These are phyloP conservation scores for Begonia fuchsioides DNA, from an alignment of 306 rosid species.

Conservation along the genomic window DNA sequence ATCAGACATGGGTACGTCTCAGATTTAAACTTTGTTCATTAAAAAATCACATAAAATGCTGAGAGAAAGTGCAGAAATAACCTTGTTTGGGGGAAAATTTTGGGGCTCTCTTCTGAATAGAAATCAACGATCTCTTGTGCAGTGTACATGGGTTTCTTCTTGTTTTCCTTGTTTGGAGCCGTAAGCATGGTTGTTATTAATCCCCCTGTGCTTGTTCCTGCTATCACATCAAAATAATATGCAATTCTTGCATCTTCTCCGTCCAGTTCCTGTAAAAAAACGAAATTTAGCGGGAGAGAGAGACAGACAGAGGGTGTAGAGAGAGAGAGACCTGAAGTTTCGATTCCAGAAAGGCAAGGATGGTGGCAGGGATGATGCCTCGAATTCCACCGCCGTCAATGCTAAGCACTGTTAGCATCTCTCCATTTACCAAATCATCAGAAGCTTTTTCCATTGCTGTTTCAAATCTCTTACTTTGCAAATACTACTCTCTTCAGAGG, in stretches of 20 bases:
- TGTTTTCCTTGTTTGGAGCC: constrained; percentile 19
- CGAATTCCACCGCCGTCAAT: constrained; percentile 30
- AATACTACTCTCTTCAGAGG: no score
- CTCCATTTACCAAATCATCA: constrained; percentile 4
- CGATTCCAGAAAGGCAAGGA: constrained; percentile 21
- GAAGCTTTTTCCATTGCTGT: constrained; percentile 1
- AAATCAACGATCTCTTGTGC: constrained; percentile 15
- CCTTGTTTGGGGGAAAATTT: constrained; percentile 16
- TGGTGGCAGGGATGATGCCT: constrained; percentile 22
- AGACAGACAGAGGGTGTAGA: no score
- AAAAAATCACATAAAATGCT: no score
- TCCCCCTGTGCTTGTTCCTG: constrained; percentile 35
- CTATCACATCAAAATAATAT: constrained; percentile 23
- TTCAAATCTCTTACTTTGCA: no score
- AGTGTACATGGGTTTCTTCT: constrained; percentile 8
- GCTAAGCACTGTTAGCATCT: constrained; percentile 18
- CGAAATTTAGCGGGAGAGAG: no score
- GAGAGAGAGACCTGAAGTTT: constrained; percentile 20
- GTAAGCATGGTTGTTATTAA: constrained; percentile 22
- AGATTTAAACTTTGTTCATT: no score
- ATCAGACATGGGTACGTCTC: background rate
- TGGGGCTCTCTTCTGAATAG: constrained; percentile 8
- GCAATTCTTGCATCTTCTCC: constrained; percentile 22
- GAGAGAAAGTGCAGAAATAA: background rate
- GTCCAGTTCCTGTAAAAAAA: constrained; percentile 17